Base-by-base conservation (phyloP, 345 rosid genomes). In the Eutrema japonicum region DNA sequence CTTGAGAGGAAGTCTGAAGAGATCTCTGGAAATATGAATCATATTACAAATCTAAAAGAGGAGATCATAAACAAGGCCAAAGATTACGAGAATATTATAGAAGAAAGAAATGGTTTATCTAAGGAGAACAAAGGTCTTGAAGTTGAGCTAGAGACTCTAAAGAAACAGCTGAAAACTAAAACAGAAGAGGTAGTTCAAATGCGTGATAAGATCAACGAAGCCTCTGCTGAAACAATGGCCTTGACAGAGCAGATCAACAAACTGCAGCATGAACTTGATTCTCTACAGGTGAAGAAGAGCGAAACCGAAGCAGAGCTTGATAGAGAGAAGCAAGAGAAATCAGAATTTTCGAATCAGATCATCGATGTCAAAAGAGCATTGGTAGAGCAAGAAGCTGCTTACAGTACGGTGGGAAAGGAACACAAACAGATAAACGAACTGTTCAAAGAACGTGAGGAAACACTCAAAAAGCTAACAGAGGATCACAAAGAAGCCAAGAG, bases 251-350 rank as follows among this genome's bases (percentile, higher is more conserved):
- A 80, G 76, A 75, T 78, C 47, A 66, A 75, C 43, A 59, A 56
- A 79, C 82, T 86, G 79, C 81, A 82, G 58, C 82, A 64, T 74
- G 90, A 87, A 69, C 66, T 84, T 75, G 84, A 83, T 67, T 78
- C 82, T 27, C 76, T 86, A 53, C 84, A 68, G 74, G 50, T 46
- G 33, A 78, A 85, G 77, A 87, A 74, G 66, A 77, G 50, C 5
- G 72, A 84, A 56, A 56, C 83, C 54, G 82, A 82, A 72, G 53
- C 64, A 56, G 86, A 83, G 60, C 82, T 86, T 8, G 85, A 82
- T 61, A 74, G 68, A 64, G 91, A 78, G 83, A 89, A 72, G 71
- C 82, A 77, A 35, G 89, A 87, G 74, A 72, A 66, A 64, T 82
- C 83, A 45, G 90, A 79, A 81, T 80, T 80, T 68, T 74, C 77